Evolutionary conservation across 148 eudicot species (phyloP).

Genomic region (Fallopia convolvulus): DNA sequence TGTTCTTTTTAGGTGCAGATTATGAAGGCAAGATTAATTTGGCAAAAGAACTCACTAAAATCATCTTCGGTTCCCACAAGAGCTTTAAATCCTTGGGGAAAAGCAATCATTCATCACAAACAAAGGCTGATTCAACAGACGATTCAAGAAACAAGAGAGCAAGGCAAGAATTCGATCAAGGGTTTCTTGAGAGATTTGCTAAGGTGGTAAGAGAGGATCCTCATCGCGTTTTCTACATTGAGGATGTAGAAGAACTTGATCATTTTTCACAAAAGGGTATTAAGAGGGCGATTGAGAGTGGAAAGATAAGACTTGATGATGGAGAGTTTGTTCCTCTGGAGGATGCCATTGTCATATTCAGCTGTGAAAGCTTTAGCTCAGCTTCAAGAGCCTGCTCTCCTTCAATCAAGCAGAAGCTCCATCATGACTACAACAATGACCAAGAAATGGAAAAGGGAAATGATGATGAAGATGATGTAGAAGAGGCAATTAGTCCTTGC

Average conservation of each 20-base stretch:
- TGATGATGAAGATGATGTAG: slow-evolving; percentile 17
- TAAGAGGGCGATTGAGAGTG: slow-evolving; percentile 39
- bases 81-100: slow-evolving; percentile 24
- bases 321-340: slow-evolving; percentile 37
- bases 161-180: slow-evolving; percentile 11
- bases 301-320: slow-evolving; percentile 21
- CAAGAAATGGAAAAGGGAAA: slow-evolving; percentile 15
- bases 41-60: slow-evolving; percentile 36
- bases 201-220: slow-evolving; percentile 45
- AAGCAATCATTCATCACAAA: slow-evolving; percentile 12
- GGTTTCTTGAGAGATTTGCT: slow-evolving; percentile 40
- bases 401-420: slow-evolving; percentile 27
- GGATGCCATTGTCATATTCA: slow-evolving; percentile 61
- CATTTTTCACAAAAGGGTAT: slow-evolving; percentile 34
- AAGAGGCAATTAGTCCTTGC: slow-evolving; percentile 18
- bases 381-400: slow-evolving; percentile 53
- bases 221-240: slow-evolving; percentile 52
- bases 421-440: slow-evolving; percentile 12
- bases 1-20: slow-evolving; percentile 35
- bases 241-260: slow-evolving; percentile 58
- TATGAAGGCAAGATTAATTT: slow-evolving; percentile 31
- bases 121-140: not conserved
- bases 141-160: slow-evolving; percentile 17
- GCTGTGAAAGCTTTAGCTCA: slow-evolving; percentile 51
- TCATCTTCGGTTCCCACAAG: slow-evolving; percentile 29